Evolutionary conservation across 441 rosid species (phyloP).

Genomic region (Melastoma candidum): DNA sequence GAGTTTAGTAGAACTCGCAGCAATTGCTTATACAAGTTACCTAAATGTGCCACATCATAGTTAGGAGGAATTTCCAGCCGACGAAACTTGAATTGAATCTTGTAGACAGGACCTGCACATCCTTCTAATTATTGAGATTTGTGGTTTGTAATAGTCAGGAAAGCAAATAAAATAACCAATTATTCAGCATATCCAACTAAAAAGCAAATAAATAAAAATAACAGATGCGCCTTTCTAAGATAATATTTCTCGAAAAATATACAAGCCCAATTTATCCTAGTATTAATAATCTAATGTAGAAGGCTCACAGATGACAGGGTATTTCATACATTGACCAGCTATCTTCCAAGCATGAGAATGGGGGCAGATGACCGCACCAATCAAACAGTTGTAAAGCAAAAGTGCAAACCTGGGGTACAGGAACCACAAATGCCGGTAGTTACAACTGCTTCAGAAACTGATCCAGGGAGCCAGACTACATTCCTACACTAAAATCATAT

Average conservation of each 20-base stretch:
- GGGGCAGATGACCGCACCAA: too few species aligned
- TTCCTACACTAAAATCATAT: slow-evolving; percentile 61
- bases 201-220: too few species aligned
- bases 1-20: too few species aligned
- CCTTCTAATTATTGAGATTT: slow-evolving; percentile 3
- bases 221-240: too few species aligned
- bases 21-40: slow-evolving; percentile 21
- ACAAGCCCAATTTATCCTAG: too few species aligned
- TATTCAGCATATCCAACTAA: too few species aligned
- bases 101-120: neutral
- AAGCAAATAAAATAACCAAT: too few species aligned
- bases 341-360: too few species aligned
- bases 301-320: too few species aligned
- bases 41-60: slow-evolving; percentile 66
- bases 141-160: neutral
- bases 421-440: slow-evolving; percentile 59
- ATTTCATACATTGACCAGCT: too few species aligned
- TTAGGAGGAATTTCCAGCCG: slow-evolving; percentile 90
- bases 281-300: too few species aligned
- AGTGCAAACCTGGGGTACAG: slow-evolving; percentile 73
- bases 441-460: slow-evolving; percentile 74
- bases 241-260: too few species aligned
- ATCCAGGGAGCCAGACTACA: slow-evolving; percentile 95
- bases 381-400: neutral
- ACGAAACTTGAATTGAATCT: slow-evolving; percentile 90